Evolutionary conservation across 257 asterid genomes (phyloP), one percentile per base, ranked within the genome.

Genomic region (Solanum paucissectum): DNA sequence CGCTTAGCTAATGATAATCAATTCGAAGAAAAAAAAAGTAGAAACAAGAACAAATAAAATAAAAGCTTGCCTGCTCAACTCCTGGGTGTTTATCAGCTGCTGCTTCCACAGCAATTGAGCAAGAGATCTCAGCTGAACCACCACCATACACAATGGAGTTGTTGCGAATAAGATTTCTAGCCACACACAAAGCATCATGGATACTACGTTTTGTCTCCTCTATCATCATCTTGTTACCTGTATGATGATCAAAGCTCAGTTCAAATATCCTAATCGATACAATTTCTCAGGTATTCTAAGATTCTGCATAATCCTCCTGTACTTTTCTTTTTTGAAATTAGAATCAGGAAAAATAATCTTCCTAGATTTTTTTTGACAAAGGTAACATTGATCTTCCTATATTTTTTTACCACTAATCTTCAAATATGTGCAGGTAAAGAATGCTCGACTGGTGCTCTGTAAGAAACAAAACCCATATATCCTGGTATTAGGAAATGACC

Each of bases 201-300:
- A 96, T 21, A 89, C 99, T 96, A 86, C 98, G 97, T 60, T 95
- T 95, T 62, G 99, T 94, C 93, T 96, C 98, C 93, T 96, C 97
- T 87, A 94, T 94, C 91, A 96, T 95, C 99, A 96, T 96, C 95
- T 96, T 95, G 94, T 96, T 96, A 85, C 98, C 98, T 96, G 87
- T 36, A 74, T 36, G 18, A 20, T 36, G 49, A 73, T 34, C 29
- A 73, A 73, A 73, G 49, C 29, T 36, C 32, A 74, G 49, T 36
- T 74, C 82, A 36, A 21, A 36, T 36, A 74, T 21, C 32, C 32
- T 36, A 20, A 36, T 74, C 7, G 5, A 9, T 36, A 34, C 16
- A 20, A 16, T 71, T 20, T 73, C 81, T 73, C 44, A 34, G 21
- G 44, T 34, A 73, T 34, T 36, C 46, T 73, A 73, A 73, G 81